Percentiles rank a stretch among this genome's conserved stretches.
Evolutionary conservation across 495 filamentous ascomycete genomes (phyloP).

Genomic region (Ascodesmis nigricans): DNA sequence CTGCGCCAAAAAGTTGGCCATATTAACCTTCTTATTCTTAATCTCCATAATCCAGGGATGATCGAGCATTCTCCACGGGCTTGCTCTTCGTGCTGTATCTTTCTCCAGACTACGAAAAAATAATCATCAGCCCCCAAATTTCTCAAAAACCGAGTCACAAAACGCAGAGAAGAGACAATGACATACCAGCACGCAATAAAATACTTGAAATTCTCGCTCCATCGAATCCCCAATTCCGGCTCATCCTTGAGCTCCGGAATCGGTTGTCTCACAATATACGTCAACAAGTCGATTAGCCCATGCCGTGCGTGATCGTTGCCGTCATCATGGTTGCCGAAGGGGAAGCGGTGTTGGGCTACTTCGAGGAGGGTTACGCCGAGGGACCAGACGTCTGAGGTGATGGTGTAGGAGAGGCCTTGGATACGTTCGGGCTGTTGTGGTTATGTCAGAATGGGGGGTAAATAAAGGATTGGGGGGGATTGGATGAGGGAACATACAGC

Average conservation of each 20-base stretch:
- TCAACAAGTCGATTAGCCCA: conserved; percentile 80
- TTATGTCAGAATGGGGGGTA: conserved; percentile 1
- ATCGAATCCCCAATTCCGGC: conserved; percentile 53
- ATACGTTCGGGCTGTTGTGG: conserved; percentile 56
- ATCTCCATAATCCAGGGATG: conserved; percentile 98
- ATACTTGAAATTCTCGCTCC: conserved; percentile 94
- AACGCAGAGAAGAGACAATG: conserved; percentile 1
- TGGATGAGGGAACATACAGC: conserved; percentile 28
- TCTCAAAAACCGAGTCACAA: background rate
- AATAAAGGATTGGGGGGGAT: background rate
- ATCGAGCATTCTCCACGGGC: conserved; percentile 95
- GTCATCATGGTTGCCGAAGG: conserved; percentile 88
- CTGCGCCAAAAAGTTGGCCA: conserved; percentile 71
- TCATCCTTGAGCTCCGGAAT: conserved; percentile 95
- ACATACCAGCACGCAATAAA: conserved; percentile 99
- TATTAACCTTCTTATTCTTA: conserved; percentile 86
- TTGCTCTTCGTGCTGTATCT: conserved; percentile 63
- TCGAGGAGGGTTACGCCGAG: conserved; percentile 88
- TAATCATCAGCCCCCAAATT: conserved; percentile 1
- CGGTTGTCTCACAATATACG: conserved; percentile 88
- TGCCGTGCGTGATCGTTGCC: conserved; percentile 37
- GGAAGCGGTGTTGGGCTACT: conserved; percentile 93
- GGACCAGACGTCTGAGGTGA: conserved; percentile 96
- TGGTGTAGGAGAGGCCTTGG: conserved; percentile 90
- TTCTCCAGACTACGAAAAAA: conserved; percentile 56